phyloP scores from a whole-genome alignment of 2,329 filamentous ascomycete genomes.

The Alternaria sp. region DNA sequence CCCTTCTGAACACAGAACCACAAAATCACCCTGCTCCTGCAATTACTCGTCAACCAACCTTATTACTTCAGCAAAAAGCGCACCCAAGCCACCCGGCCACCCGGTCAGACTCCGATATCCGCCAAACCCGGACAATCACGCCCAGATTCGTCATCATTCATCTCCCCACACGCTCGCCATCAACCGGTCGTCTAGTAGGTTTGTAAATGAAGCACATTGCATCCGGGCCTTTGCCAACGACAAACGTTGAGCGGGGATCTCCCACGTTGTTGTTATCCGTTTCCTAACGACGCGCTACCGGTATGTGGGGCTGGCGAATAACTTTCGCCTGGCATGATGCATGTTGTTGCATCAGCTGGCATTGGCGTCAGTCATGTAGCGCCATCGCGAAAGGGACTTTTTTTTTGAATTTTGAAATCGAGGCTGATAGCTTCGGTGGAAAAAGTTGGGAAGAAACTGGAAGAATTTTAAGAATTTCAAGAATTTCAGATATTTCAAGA shows the following conservation, averaged over 20 bases:
- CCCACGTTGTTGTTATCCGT: constrained; percentile 2
- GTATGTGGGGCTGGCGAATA: not conserved
- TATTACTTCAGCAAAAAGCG: not conserved
- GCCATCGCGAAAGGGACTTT: not conserved
- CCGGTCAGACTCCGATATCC: not conserved
- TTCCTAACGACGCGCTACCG: not conserved
- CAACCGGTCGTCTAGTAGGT: not conserved
- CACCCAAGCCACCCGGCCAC: not conserved
- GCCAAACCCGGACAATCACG: constrained; percentile 2
- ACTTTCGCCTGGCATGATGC: constrained; percentile 7
- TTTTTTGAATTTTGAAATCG: not conserved
- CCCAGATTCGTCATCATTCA: constrained; percentile 4
- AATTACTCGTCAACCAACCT: not conserved
- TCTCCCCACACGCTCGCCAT: constrained; percentile 8
- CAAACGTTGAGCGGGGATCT: constrained; percentile 1
- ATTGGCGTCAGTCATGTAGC: constrained; percentile 7
- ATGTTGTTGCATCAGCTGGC: not conserved
- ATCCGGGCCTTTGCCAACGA: not conserved
- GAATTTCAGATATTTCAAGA: too few species aligned
- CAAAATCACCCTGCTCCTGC: not conserved
- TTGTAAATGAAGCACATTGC: constrained; percentile 1
- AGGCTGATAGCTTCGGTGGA: not conserved
- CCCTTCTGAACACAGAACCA: not conserved
- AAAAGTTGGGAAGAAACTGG: not conserved
- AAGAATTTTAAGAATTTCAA: not conserved